Evolutionary conservation across 768 basidiomycete species (phyloP), one percentile per base, ranked within the genome.

Genomic region (Myochromella boudieri): DNA sequence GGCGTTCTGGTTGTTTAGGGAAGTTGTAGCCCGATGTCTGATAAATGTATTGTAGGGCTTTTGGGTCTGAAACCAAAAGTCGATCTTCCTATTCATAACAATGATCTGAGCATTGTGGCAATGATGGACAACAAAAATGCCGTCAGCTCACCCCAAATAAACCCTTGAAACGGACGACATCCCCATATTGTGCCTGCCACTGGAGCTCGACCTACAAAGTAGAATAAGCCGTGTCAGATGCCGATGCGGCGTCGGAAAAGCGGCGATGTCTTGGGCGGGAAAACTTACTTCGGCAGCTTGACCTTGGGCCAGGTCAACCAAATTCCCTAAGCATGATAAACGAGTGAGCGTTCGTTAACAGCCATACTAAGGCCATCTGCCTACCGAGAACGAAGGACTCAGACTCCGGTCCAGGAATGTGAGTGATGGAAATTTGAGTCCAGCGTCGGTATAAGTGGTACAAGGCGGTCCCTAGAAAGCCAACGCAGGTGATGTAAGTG

Each of bases 1-100:
- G 56, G 26, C 70, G 65, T 44, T 68, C 69, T 6, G 63, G 53
- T 37, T 63, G 68, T 46, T 76, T 79, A 20, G 55, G 58, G 48
- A 70, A 80, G 20, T 62, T 61, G 46, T 79, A 75, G 2, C 65
- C 71, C 2, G 70, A 65, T 1, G 72, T 72, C 22, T 69, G 67
- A 49, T 72, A 68, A 28, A 78, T 71, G 48, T 71, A 68, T 37
- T 72, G 69, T 24, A 74, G 61, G 3, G 75, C 76, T 51, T 80
- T 78, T 4, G 75, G 69, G 56, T 80, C 78, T 4, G 73, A 61
- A 3, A 78, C 53, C 26, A 77, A 55, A 14, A 79, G 69, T 21
- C 69, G 63, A 45, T 77, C 69, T 51, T 68, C 69, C 77, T 76
- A 29, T 26, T 28, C 32, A 27, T 40, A 36, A 17, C 3, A 22